These are phyloP conservation scores for Pichia sp. DNA, from an alignment of 1,139 yeast genomes.

Conservation along the genomic window DNA sequence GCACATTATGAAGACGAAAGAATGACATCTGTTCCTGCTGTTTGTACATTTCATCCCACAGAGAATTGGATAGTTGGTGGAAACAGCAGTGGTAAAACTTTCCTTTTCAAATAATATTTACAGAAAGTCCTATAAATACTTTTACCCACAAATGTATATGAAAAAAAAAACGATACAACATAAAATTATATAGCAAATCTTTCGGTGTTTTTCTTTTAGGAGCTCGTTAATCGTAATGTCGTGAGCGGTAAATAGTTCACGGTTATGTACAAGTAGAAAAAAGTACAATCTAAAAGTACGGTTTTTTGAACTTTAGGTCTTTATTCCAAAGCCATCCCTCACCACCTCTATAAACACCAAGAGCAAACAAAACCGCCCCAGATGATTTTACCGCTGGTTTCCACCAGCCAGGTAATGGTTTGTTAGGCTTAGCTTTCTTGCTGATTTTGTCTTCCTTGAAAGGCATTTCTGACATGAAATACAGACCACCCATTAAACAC, in stretches of 20 bases:
- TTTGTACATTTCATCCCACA: conserved; percentile 70
- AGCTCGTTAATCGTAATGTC: too few species aligned
- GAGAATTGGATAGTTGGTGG: conserved; percentile 92
- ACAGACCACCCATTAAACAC: conserved; percentile 51
- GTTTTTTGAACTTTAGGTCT: conserved; percentile 22
- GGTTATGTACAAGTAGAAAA: too few species aligned
- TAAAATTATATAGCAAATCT: too few species aligned
- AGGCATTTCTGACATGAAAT: conserved; percentile 35
- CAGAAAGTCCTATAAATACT: neutral
- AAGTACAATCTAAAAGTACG: neutral
- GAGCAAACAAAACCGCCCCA: conserved; percentile 43
- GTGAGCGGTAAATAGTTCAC: too few species aligned
- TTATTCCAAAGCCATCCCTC: conserved; percentile 44
- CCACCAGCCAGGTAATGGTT: conserved; percentile 62
- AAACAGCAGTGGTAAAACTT: conserved; percentile 88
- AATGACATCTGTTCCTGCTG: conserved; percentile 91
- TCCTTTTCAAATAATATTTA: conserved; percentile 34
- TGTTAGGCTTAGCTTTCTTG: conserved; percentile 28
- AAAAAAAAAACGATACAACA: too few species aligned
- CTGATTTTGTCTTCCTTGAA: conserved; percentile 17
- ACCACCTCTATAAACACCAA: conserved; percentile 51
- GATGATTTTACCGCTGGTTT: conserved; percentile 37
- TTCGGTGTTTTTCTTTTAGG: too few species aligned
- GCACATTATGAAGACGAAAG: conserved; percentile 52
- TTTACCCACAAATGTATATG: too few species aligned